Percentiles rank a stretch among this genome's conserved stretches.
These are phyloP conservation scores for Neocallimastix lanati DNA, from an alignment of 192 early-diverging fungal species.

Conservation along the genomic window DNA sequence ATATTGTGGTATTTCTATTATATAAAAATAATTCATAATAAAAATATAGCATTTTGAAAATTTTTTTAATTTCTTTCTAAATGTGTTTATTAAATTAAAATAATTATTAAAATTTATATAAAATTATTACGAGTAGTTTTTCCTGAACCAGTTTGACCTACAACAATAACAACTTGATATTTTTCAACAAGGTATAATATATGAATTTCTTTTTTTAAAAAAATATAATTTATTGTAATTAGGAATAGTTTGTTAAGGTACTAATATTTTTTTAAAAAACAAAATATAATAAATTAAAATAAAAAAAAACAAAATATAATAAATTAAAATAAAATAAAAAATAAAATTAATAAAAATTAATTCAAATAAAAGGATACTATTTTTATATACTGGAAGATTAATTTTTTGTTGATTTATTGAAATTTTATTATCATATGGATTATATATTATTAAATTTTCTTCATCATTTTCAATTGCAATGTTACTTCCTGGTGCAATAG, in stretches of 20 bases:
- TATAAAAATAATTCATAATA: neutral
- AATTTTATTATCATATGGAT: neutral
- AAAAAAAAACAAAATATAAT: too few species aligned
- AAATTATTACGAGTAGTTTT: slow-evolving; percentile 57
- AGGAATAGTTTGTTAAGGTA: too few species aligned
- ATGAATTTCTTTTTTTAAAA: slow-evolving; percentile 21
- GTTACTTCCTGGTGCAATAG: neutral
- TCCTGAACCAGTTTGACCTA: slow-evolving; percentile 62
- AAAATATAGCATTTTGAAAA: too few species aligned
- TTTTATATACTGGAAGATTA: neutral
- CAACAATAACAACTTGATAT: slow-evolving; percentile 48
- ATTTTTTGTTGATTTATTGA: neutral
- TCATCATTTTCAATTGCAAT: neutral
- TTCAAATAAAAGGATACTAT: neutral
- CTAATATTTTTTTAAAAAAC: too few species aligned
- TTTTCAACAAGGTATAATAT: slow-evolving; percentile 46
- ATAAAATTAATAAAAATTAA: too few species aligned
- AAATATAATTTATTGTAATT: neutral
- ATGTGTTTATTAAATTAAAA: too few species aligned
- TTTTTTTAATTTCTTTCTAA: too few species aligned
- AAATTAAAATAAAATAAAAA: too few species aligned
- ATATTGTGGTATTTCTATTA: slow-evolving; percentile 59
- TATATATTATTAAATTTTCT: neutral
- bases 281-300: too few species aligned
- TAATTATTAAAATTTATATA: too few species aligned